Evolutionary conservation across 1,284 basidiomycete genomes (phyloP).

Genomic region (Trichosporon ovoides): DNA sequence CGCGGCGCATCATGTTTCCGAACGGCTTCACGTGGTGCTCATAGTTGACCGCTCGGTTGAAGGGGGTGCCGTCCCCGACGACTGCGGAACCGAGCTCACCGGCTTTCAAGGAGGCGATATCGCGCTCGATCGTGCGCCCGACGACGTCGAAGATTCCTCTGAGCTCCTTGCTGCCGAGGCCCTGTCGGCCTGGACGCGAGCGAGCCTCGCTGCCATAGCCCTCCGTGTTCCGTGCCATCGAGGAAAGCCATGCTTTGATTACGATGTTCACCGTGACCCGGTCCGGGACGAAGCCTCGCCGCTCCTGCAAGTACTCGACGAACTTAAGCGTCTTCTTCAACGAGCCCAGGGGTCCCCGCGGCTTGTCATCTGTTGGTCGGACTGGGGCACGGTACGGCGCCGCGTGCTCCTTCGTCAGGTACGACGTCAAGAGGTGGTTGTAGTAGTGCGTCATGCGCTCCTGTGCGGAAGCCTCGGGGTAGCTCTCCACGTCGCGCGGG

Average conservation of each 20-base stretch:
- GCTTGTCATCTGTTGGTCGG: background rate
- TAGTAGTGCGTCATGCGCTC: conserved; percentile 16
- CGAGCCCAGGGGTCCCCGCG: conserved; percentile 22
- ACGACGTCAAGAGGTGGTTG: conserved; percentile 14
- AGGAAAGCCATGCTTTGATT: conserved; percentile 35
- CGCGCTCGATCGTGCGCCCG: conserved; percentile 12
- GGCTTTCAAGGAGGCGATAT: background rate
- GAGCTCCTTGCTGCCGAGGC: conserved; percentile 8
- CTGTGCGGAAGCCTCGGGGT: conserved; percentile 4
- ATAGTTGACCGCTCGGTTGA: conserved; percentile 16
- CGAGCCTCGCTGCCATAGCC: conserved; percentile 8
- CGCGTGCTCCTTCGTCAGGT: conserved; percentile 12
- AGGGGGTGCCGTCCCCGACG: background rate
- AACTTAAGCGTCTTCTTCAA: conserved; percentile 28
- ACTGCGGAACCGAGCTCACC: background rate
- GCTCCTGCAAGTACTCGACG: conserved; percentile 28
- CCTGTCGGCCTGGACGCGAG: background rate
- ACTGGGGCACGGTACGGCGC: conserved; percentile 8
- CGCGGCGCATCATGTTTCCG: conserved; percentile 24
- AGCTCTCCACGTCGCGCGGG: background rate
- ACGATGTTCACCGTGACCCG: conserved; percentile 41
- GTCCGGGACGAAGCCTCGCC: conserved; percentile 39
- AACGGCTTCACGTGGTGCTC: conserved; percentile 33
- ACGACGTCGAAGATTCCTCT: conserved; percentile 20
- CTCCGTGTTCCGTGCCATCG: conserved; percentile 6